These are phyloP conservation scores for Neoascochyta sp. DNA, from an alignment of 2,329 filamentous ascomycete genomes.

Conservation along the genomic window DNA sequence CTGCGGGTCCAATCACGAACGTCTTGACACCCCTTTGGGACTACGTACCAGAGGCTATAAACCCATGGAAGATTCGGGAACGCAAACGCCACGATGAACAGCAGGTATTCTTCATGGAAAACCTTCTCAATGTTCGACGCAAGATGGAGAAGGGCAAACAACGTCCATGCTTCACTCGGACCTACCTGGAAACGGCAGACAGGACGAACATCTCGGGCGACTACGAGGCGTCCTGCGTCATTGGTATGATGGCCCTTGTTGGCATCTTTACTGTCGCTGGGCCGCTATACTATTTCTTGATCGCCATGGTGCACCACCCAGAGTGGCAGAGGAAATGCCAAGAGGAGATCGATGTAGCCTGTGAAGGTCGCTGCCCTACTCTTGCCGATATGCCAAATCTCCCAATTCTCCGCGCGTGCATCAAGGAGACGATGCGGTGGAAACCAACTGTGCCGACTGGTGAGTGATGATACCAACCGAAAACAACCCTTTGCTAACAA, in stretches of 20 bases:
- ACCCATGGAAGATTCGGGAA: constrained; percentile 55
- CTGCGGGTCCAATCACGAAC: constrained; percentile 57
- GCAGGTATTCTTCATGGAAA: constrained; percentile 52
- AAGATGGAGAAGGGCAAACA: constrained; percentile 33
- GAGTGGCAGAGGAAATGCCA: constrained; percentile 37
- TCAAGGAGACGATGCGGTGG: constrained; percentile 46
- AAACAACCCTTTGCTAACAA: constrained; percentile 6
- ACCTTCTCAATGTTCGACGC: constrained; percentile 38
- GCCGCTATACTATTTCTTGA: constrained; percentile 38
- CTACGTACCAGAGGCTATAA: constrained; percentile 46
- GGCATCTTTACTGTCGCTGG: constrained; percentile 41
- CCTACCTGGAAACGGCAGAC: constrained; percentile 36
- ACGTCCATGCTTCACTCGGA: constrained; percentile 31
- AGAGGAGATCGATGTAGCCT: constrained; percentile 31
- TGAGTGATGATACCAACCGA: constrained; percentile 17
- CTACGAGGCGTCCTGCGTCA: constrained; percentile 39
- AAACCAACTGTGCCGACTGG: constrained; percentile 46
- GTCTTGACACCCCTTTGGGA: constrained; percentile 55
- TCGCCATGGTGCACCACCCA: constrained; percentile 37
- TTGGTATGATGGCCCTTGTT: constrained; percentile 40
- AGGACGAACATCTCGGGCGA: constrained; percentile 41
- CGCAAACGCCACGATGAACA: constrained; percentile 53
- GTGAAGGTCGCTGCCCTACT: constrained; percentile 24
- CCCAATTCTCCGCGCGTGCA: constrained; percentile 46
- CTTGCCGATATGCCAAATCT: constrained; percentile 41